A percentile compares a stretch with the other conserved stretches of the same genome.
These are phyloP conservation scores for Terana coerulea DNA, from an alignment of 768 basidiomycete genomes.

Conservation along the genomic window DNA sequence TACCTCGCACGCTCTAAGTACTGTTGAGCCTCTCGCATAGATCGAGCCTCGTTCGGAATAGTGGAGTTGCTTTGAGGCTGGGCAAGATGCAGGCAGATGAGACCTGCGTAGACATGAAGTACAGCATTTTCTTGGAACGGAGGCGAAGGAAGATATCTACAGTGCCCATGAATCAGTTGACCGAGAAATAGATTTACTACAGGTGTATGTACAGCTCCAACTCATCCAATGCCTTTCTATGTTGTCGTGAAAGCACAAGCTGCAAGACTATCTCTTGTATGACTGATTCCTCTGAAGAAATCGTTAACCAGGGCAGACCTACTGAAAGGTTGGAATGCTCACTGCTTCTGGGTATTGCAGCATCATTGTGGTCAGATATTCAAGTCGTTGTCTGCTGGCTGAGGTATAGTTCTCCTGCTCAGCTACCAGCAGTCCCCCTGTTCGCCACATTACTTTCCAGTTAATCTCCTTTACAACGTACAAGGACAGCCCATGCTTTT, in stretches of 20 bases:
- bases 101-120: slow-evolving; percentile 80
- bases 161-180: slow-evolving; percentile 8
- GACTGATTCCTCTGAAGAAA: slow-evolving; percentile 61
- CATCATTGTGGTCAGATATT: slow-evolving; percentile 71
- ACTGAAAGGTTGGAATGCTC: slow-evolving; percentile 21
- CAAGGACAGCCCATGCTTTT: slow-evolving; percentile 70
- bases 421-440: slow-evolving; percentile 46
- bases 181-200: background rate
- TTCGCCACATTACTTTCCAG: slow-evolving; percentile 72
- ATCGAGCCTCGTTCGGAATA: background rate
- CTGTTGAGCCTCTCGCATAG: slow-evolving; percentile 49
- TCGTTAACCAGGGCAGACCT: background rate
- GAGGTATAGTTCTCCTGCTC: slow-evolving; percentile 24
- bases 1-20: slow-evolving; percentile 61
- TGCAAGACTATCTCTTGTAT: slow-evolving; percentile 72
- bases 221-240: slow-evolving; percentile 77
- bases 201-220: slow-evolving; percentile 65
- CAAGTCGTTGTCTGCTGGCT: slow-evolving; percentile 36
- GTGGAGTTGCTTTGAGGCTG: slow-evolving; percentile 29
- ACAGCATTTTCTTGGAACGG: slow-evolving; percentile 82
- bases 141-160: slow-evolving; percentile 80
- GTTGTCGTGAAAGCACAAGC: slow-evolving; percentile 52
- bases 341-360: slow-evolving; percentile 66
- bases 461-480: slow-evolving; percentile 73
- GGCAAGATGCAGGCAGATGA: slow-evolving; percentile 63